Percentiles rank a stretch among this genome's conserved stretches.
Evolutionary conservation across 345 rosid species (phyloP).

Genomic region (Adansonia digitata): DNA sequence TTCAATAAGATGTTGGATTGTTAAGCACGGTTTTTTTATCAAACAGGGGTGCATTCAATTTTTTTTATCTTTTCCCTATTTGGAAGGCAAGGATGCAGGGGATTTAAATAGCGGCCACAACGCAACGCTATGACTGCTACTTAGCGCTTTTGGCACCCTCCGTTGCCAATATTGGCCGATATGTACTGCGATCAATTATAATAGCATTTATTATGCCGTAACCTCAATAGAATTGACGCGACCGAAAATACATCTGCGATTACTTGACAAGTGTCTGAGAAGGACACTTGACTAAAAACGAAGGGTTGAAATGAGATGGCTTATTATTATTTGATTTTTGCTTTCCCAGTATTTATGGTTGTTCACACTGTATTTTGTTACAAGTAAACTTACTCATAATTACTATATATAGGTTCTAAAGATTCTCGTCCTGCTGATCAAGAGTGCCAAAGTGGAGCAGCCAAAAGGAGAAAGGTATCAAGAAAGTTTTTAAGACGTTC

Average conservation of each 20-base stretch:
- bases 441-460: conserved; percentile 36
- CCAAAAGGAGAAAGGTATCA: conserved; percentile 72
- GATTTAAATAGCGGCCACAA: no score
- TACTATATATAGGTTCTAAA: conserved; percentile 41
- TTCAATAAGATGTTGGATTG: not conserved
- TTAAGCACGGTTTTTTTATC: no score
- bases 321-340: not conserved
- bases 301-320: not conserved
- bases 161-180: no score
- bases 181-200: no score
- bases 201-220: no score
- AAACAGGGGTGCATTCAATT: no score
- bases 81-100: no score
- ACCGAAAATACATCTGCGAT: no score
- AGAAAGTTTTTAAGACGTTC: conserved; percentile 1
- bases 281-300: not conserved
- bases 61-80: no score
- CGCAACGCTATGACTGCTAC: no score
- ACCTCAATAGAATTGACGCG: no score
- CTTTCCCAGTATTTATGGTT: not conserved
- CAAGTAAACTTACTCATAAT: conserved; percentile 1
- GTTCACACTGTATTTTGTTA: not conserved
- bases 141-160: no score
- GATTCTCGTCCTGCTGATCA: conserved; percentile 24
- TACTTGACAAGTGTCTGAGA: not conserved